Conservation (phyloP, 148 eudicot genomes). For the Camellia lanceoleosa region DNA sequence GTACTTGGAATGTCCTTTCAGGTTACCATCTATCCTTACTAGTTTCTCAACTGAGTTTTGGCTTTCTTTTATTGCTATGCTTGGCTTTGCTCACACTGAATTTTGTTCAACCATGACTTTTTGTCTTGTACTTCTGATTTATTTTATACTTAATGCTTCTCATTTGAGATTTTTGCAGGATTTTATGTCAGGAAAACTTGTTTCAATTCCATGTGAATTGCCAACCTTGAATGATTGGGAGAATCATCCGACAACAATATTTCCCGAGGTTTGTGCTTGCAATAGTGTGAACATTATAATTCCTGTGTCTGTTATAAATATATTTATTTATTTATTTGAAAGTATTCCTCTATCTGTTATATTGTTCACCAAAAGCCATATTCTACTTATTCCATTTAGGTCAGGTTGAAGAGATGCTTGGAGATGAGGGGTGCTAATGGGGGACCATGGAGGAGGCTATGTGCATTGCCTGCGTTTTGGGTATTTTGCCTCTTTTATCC, state of each 20-base stretch:
- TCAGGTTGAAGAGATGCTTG: too few relatives aligned
- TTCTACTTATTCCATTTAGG: too few relatives aligned
- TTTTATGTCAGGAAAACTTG: slow-evolving; percentile 86
- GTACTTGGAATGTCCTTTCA: slow-evolving; percentile 92
- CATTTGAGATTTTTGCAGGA: slow-evolving; percentile 48
- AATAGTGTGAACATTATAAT: background rate
- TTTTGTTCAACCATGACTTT: background rate
- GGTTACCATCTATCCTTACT: slow-evolving; percentile 43
- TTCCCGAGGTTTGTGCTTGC: slow-evolving; percentile 71
- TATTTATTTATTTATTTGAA: too few relatives aligned
- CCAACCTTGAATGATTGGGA: slow-evolving; percentile 96
- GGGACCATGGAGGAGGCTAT: too few relatives aligned
- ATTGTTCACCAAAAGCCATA: too few relatives aligned
- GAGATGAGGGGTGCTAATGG: too few relatives aligned
- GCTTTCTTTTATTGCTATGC: background rate
- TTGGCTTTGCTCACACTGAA: background rate
- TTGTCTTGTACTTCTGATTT: background rate
- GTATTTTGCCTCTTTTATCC: too few relatives aligned
- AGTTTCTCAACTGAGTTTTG: background rate
- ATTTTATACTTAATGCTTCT: background rate
- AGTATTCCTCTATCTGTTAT: background rate
- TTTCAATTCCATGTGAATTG: slow-evolving; percentile 84
- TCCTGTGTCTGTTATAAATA: too few relatives aligned
- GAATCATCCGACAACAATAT: slow-evolving; percentile 95
- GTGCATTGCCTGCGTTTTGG: too few relatives aligned